Evolutionary conservation across 2,329 filamentous ascomycete species (phyloP).

Genomic region (Xylariaceae sp.): DNA sequence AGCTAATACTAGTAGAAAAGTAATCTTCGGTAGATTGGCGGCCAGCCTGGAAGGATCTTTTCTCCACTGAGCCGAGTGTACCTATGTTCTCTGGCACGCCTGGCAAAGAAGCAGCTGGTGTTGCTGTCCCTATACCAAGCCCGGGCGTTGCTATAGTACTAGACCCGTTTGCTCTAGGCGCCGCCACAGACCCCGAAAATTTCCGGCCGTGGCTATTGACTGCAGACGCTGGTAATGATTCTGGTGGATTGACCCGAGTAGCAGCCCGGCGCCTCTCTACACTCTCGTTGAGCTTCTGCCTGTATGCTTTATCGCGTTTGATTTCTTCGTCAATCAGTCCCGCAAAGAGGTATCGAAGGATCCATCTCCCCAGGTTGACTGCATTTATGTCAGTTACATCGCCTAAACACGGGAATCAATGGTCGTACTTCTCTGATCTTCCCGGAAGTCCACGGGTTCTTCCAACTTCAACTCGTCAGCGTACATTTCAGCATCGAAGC

Average conservation of each 20-base stretch:
- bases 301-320: slow-evolving; percentile 68
- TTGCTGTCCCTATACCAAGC: slow-evolving; percentile 72
- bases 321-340: slow-evolving; percentile 89
- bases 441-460: slow-evolving; percentile 73
- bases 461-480: slow-evolving; percentile 79
- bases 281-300: slow-evolving; percentile 62
- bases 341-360: slow-evolving; percentile 86
- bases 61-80: slow-evolving; percentile 48
- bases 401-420: background rate
- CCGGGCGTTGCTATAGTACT: slow-evolving; percentile 67
- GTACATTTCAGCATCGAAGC: slow-evolving; percentile 96
- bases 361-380: slow-evolving; percentile 97
- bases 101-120: slow-evolving; percentile 52
- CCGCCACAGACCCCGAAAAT: slow-evolving; percentile 47
- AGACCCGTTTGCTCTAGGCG: slow-evolving; percentile 62
- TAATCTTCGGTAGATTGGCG: slow-evolving; percentile 70
- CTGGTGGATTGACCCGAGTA: slow-evolving; percentile 55
- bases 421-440: slow-evolving; percentile 83
- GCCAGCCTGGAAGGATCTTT: slow-evolving; percentile 52
- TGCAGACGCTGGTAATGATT: slow-evolving; percentile 47
- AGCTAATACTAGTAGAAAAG: slow-evolving; percentile 61
- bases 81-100: slow-evolving; percentile 47
- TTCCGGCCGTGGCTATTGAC: slow-evolving; percentile 40
- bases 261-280: slow-evolving; percentile 55
- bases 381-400: slow-evolving; percentile 17